A percentile compares a stretch with the other conserved stretches of the same genome.
phyloP scores from a whole-genome alignment of 1,284 basidiomycete genomes.

The Trametes hirsuta region DNA sequence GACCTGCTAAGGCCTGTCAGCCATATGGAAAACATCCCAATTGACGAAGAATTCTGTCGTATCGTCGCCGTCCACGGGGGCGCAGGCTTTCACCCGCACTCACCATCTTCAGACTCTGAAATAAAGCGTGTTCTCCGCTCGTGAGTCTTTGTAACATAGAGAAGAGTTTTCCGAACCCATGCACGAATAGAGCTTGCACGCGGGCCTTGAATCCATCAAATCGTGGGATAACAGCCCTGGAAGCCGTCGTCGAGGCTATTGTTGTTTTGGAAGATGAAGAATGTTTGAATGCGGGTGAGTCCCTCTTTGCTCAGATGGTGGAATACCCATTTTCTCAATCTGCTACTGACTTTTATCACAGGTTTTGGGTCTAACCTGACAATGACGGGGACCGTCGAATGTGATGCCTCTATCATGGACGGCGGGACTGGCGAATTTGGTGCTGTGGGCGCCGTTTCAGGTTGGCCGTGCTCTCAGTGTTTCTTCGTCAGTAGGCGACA shows the following conservation, averaged over 20 bases:
- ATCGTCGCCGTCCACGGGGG: conserved; percentile 68
- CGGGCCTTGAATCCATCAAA: conserved; percentile 36
- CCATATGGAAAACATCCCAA: background rate
- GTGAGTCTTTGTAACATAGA: conserved; percentile 39
- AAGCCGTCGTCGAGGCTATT: conserved; percentile 56
- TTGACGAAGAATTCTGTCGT: background rate
- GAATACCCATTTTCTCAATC: background rate
- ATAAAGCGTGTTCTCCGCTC: conserved; percentile 56
- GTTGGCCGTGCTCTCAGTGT: conserved; percentile 27
- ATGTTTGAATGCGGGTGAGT: conserved; percentile 66
- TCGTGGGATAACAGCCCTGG: conserved; percentile 35
- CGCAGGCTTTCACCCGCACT: conserved; percentile 56
- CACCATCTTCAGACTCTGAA: conserved; percentile 43
- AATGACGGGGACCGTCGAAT: conserved; percentile 68
- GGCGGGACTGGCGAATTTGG: conserved; percentile 58
- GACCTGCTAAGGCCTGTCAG: too few relatives aligned
- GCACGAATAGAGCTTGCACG: conserved; percentile 47
- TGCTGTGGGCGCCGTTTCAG: conserved; percentile 69
- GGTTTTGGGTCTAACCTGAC: conserved; percentile 80
- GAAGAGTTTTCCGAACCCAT: background rate
- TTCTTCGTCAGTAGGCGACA: too few relatives aligned
- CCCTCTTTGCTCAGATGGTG: background rate
- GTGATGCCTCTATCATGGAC: conserved; percentile 77
- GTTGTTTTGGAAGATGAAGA: conserved; percentile 60
- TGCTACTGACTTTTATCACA: conserved; percentile 27